Evolutionary conservation across 371 early-diverging fungal genomes (phyloP).

Genomic region (Mortierella sp.): DNA sequence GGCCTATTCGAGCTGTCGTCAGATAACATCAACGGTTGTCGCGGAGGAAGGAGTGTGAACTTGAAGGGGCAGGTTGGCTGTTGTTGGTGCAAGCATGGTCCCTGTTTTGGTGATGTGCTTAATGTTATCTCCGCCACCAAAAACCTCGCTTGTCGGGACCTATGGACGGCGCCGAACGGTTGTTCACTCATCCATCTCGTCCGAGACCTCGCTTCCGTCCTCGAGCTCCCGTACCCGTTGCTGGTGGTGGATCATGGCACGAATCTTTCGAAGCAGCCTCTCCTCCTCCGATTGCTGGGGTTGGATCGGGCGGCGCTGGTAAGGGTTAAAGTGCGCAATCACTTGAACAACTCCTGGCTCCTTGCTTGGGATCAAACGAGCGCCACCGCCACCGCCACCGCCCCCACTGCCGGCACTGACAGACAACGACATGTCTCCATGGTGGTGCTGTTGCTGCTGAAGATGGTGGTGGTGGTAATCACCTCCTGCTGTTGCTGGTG

Average conservation of each 20-base stretch:
- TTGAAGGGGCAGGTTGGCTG: neutral
- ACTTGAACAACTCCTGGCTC: conserved; percentile 41
- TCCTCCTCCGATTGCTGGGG: conserved; percentile 54
- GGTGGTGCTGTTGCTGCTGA: neutral
- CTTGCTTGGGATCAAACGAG: conserved; percentile 27
- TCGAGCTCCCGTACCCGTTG: conserved; percentile 44
- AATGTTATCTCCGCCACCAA: conserved; percentile 8
- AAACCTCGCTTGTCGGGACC: neutral
- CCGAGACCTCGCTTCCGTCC: conserved; percentile 52
- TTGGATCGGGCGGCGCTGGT: conserved; percentile 54
- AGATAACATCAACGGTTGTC: neutral
- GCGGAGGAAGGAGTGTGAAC: neutral
- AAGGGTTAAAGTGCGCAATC: conserved; percentile 50
- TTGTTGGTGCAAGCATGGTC: neutral
- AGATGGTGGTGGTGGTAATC: neutral
- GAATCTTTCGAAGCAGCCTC: conserved; percentile 38
- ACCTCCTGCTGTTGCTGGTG: neutral
- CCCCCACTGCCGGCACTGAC: neutral
- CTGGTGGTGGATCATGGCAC: conserved; percentile 52
- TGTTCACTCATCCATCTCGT: conserved; percentile 46
- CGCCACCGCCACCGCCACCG: conserved; percentile 14
- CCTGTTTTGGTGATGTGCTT: neutral
- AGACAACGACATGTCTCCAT: neutral
- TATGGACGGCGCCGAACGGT: neutral
- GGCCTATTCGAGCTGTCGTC: neutral